A percentile compares a stretch with the other conserved stretches of the same genome.
Conservation (phyloP, 495 filamentous ascomycete species). For the Ramalina intermedia region DNA sequence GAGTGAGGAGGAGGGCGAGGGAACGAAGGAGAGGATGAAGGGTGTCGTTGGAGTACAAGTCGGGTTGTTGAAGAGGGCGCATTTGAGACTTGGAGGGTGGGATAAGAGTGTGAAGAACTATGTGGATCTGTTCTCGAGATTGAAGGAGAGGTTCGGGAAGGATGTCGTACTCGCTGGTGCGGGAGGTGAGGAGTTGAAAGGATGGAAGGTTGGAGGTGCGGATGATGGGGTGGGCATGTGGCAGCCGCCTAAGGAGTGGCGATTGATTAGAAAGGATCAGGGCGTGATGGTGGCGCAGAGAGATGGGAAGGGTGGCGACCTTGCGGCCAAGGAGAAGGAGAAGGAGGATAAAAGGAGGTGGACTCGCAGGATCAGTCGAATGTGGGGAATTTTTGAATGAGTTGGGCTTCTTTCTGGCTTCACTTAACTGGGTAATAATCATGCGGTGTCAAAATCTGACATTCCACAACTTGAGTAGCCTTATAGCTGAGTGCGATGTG, state of each 20-base stretch:
- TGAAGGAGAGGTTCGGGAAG: conserved; percentile 8
- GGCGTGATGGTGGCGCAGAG: neutral
- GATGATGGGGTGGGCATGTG: conserved; percentile 1
- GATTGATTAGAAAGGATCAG: neutral
- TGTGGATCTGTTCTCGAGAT: conserved; percentile 1
- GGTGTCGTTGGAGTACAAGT: conserved; percentile 20
- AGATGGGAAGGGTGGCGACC: neutral
- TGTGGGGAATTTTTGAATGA: neutral
- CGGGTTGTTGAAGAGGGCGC: conserved; percentile 33
- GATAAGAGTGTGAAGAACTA: conserved; percentile 16
- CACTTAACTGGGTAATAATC: too few species aligned
- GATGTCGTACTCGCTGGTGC: neutral
- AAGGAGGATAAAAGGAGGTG: neutral
- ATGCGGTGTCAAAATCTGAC: too few species aligned
- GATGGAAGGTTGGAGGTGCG: neutral
- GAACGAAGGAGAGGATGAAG: conserved; percentile 15
- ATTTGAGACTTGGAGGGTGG: conserved; percentile 23
- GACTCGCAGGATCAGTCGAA: neutral
- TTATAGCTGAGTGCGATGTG: too few species aligned
- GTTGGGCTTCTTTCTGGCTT: too few species aligned
- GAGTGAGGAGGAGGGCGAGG: conserved; percentile 22
- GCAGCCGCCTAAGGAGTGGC: neutral
- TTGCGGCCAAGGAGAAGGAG: too few species aligned
- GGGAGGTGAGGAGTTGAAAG: neutral
- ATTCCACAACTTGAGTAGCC: too few species aligned